phyloP scores from a whole-genome alignment of 2,329 filamentous ascomycete genomes.

The Colletotrichum horii region DNA sequence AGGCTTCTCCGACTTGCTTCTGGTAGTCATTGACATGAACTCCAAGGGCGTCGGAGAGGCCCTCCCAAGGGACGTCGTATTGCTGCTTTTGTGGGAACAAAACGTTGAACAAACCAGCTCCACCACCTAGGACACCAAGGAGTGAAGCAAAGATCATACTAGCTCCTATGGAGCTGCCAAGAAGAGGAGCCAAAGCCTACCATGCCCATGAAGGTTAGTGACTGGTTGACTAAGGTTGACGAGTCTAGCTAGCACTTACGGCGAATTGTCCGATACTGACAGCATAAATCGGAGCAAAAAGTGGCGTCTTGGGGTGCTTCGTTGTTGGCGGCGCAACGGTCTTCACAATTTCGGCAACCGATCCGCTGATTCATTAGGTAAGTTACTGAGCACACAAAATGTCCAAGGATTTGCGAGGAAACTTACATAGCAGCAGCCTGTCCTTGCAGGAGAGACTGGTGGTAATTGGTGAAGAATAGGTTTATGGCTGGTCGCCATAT shows the following conservation, averaged over 20 bases:
- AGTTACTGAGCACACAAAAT: background rate
- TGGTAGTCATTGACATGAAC: background rate
- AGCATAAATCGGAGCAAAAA: background rate
- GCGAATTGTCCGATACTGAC: background rate
- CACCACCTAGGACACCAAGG: background rate
- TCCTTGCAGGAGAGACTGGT: background rate
- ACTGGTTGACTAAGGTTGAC: accelerated
- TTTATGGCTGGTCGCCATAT: background rate
- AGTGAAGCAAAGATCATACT: background rate
- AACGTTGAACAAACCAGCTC: background rate
- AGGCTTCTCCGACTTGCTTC: background rate
- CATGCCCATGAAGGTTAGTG: background rate
- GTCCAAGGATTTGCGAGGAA: background rate
- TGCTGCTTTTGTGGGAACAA: background rate
- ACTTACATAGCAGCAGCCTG: background rate
- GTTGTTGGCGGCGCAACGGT: background rate
- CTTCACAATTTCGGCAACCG: conserved; percentile 2
- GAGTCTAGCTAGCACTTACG: background rate
- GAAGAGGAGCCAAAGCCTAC: background rate
- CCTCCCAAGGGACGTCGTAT: background rate
- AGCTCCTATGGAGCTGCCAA: background rate
- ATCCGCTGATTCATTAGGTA: background rate
- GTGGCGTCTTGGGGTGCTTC: background rate
- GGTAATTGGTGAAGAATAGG: conserved; percentile 3
- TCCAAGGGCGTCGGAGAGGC: background rate